Percentiles rank a stretch among this genome's conserved stretches.
Evolutionary conservation across 2,329 filamentous ascomycete species (phyloP).

Genomic region (Ophiostoma sp.): DNA sequence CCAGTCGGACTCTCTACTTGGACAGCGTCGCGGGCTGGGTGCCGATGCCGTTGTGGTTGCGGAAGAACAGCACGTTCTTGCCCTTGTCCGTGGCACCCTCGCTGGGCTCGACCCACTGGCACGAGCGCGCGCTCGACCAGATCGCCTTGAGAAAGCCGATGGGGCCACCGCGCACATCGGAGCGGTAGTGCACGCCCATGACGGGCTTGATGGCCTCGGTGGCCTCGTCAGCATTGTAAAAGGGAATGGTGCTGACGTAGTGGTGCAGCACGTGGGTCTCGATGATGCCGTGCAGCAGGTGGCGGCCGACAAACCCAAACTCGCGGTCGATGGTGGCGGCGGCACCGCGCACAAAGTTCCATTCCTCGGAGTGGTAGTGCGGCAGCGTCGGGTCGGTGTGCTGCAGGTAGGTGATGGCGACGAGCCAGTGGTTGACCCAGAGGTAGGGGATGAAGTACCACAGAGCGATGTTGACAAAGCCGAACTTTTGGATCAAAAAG

Average conservation of each 20-base stretch:
- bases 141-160: conserved; percentile 79
- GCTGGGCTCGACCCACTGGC: conserved; percentile 96
- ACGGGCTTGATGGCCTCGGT: conserved; percentile 55
- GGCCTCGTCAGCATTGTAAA: conserved; percentile 31
- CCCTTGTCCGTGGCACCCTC: conserved; percentile 72
- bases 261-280: conserved; percentile 97
- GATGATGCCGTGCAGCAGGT: conserved; percentile 87
- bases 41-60: conserved; percentile 86
- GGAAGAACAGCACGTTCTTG: conserved; percentile 86
- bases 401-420: conserved; percentile 94
- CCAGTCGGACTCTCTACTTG: not conserved
- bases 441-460: conserved; percentile 96
- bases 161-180: conserved; percentile 69
- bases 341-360: conserved; percentile 89
- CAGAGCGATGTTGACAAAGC: conserved; percentile 78
- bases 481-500: conserved; percentile 68
- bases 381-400: conserved; percentile 92
- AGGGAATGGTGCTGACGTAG: conserved; percentile 86
- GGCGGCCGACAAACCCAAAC: conserved; percentile 88
- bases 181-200: conserved; percentile 93
- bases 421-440: conserved; percentile 99
- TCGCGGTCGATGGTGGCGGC: conserved; percentile 95
- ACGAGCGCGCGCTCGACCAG: conserved; percentile 75
- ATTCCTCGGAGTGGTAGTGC: conserved; percentile 77
- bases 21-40: conserved; percentile 37